These are phyloP conservation scores for Paxillus ammoniavirescens DNA, from an alignment of 768 basidiomycete genomes.

Conservation along the genomic window DNA sequence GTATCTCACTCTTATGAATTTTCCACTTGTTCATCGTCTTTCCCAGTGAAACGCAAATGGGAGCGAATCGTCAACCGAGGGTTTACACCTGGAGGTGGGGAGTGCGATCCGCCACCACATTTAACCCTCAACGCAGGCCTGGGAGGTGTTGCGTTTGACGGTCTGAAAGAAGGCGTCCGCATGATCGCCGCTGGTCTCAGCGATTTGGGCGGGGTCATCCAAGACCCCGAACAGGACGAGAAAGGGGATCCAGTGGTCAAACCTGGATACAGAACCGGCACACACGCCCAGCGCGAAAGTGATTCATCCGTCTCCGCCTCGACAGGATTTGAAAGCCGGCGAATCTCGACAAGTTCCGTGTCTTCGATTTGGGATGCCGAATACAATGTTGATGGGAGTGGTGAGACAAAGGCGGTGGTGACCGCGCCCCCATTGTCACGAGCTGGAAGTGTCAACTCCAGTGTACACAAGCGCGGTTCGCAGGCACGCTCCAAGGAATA, in stretches of 20 bases:
- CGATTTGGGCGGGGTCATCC: slow-evolving; percentile 28
- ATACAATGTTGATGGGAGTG: neutral
- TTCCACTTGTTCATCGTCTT: neutral
- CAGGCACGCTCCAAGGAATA: neutral
- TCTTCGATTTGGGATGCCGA: slow-evolving; percentile 44
- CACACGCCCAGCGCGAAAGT: slow-evolving; percentile 9
- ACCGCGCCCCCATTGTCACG: slow-evolving; percentile 11
- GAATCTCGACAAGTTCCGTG: slow-evolving; percentile 44
- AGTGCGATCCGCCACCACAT: slow-evolving; percentile 10
- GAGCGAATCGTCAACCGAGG: slow-evolving; percentile 73
- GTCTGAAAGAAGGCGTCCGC: slow-evolving; percentile 64
- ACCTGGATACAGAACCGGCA: neutral
- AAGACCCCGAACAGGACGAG: slow-evolving; percentile 3
- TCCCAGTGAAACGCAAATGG: slow-evolving; percentile 78
- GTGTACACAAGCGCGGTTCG: slow-evolving; percentile 15
- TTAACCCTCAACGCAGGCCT: slow-evolving; percentile 5
- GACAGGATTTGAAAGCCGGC: slow-evolving; percentile 27
- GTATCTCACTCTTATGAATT: neutral
- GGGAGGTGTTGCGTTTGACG: slow-evolving; percentile 41
- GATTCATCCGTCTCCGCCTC: slow-evolving; percentile 29
- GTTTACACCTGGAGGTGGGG: slow-evolving; percentile 35
- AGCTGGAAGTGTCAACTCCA: slow-evolving; percentile 13
- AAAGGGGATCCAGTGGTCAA: neutral
- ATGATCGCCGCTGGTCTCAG: slow-evolving; percentile 49
- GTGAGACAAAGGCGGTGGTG: neutral